Evolutionary conservation across 2,329 filamentous ascomycete genomes (phyloP).

Genomic region (Coniochaeta sp.): DNA sequence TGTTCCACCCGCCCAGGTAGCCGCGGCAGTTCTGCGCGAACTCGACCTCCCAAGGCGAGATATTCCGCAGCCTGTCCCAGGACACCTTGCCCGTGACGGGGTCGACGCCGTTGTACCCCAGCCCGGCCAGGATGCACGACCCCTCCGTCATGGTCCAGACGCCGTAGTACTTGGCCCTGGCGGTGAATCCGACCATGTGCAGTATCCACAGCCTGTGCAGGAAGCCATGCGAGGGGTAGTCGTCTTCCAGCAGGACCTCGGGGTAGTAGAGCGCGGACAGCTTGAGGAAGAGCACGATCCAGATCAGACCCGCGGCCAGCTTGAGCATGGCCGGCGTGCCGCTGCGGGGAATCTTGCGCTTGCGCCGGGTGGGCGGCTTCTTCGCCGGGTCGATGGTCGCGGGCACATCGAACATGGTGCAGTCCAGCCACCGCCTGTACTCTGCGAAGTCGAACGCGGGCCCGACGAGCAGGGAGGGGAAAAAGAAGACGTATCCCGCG

Average conservation of each 20-base stretch:
- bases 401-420: slow-evolving; percentile 86
- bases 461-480: slow-evolving; percentile 81
- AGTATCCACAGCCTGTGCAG: slow-evolving; percentile 68
- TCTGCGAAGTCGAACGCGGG: slow-evolving; percentile 94
- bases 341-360: slow-evolving; percentile 86
- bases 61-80: slow-evolving; percentile 87
- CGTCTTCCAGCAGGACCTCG: slow-evolving; percentile 54
- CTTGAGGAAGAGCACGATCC: slow-evolving; percentile 73
- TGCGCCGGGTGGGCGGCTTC: slow-evolving; percentile 78
- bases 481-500: slow-evolving; percentile 88
- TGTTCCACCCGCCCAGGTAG: slow-evolving; percentile 92
- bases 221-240: slow-evolving; percentile 62
- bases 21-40: slow-evolving; percentile 87
- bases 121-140: slow-evolving; percentile 84
- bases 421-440: slow-evolving; percentile 88
- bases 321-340: slow-evolving; percentile 79
- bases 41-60: slow-evolving; percentile 80
- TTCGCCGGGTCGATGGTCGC: slow-evolving; percentile 76
- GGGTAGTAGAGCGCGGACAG: slow-evolving; percentile 62
- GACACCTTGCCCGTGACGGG: slow-evolving; percentile 74
- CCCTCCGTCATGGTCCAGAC: slow-evolving; percentile 93
- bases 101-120: slow-evolving; percentile 92
- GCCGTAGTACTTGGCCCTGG: slow-evolving; percentile 91
- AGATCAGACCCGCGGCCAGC: slow-evolving; percentile 62
- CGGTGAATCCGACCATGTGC: slow-evolving; percentile 75